Base-by-base conservation (phyloP, 2,329 filamentous ascomycete genomes). In the Lachnellula arida region DNA sequence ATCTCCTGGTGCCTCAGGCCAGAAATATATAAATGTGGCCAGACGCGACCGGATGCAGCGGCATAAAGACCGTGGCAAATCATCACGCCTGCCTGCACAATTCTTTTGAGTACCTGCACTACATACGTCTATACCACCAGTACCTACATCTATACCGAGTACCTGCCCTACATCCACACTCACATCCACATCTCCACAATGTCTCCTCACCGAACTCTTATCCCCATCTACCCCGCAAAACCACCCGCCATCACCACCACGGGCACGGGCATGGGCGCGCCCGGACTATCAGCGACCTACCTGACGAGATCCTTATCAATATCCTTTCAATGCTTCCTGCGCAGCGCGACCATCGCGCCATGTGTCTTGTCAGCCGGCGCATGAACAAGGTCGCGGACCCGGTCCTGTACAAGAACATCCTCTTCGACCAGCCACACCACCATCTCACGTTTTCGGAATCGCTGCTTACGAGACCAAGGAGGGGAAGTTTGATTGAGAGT, bases 381-480 rank as follows among this genome's bases (percentile, higher is more conserved):
- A 74, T 75, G 60, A 76, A 79, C 59, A 65, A 66, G 46, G 64
- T 78, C 22, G 75, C 75, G 59, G 77, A 79, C 61, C 72, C 75
- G 3, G 67, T 79, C 8, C 69, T 79, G 22, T 78, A 79, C 67
- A 72, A 75, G 61, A 74, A 70, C 4, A 74, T 79, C 2, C 72
- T 71, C 22, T 79, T 78, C 67, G 69, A 75, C 39, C 73, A 71
- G 32, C 76, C 76, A 0, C 74, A 78, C 60, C 72, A 78, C 22
- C 77, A 79, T 59, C 68, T 79, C 14, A 71, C 73, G 53, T 79
- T 79, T 63, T 75, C 75, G 61, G 70, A 78, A 65, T 78, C 76
- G 9, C 74, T 79, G 17, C 68, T 63, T 12, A 73, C 74, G 46
- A 71, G 77, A 2, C 75, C 74, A 5, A 72, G 77, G 43, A 75